These are phyloP conservation scores for Cynanchum wilfordii DNA, from an alignment of 257 asterid genomes.

Conservation along the genomic window DNA sequence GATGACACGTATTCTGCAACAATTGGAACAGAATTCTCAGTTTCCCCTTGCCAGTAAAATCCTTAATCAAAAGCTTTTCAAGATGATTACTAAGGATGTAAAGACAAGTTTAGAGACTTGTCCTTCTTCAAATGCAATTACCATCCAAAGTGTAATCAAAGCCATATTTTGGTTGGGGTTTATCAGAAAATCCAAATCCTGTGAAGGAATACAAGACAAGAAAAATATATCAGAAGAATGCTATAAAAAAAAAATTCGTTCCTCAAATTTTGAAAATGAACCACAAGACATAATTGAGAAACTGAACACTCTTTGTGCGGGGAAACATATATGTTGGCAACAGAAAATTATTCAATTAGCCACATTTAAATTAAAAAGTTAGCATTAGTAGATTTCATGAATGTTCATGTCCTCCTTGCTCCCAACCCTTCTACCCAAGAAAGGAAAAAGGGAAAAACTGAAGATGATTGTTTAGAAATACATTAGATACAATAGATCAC, in stretches of 20 bases:
- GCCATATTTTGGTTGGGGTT: slow-evolving; percentile 90
- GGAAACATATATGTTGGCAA: neutral
- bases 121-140: slow-evolving; percentile 21
- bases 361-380: neutral
- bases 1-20: slow-evolving; percentile 68
- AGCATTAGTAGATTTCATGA: neutral
- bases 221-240: neutral
- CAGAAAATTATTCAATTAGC: neutral
- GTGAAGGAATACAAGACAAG: slow-evolving; percentile 4
- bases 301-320: neutral
- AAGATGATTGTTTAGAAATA: neutral
- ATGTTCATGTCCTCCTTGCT: neutral
- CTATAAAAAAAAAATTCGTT: neutral
- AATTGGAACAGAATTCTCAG: neutral
- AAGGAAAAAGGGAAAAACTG: neutral
- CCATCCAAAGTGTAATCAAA: slow-evolving; percentile 89
- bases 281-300: neutral
- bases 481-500: neutral
- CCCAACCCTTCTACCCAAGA: neutral
- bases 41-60: neutral
- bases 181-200: slow-evolving; percentile 98
- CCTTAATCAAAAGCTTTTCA: neutral
- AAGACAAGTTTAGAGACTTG: neutral
- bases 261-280: neutral
- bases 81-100: neutral